Conservation (phyloP, 768 basidiomycete genomes). For the Podaxis sp. region DNA sequence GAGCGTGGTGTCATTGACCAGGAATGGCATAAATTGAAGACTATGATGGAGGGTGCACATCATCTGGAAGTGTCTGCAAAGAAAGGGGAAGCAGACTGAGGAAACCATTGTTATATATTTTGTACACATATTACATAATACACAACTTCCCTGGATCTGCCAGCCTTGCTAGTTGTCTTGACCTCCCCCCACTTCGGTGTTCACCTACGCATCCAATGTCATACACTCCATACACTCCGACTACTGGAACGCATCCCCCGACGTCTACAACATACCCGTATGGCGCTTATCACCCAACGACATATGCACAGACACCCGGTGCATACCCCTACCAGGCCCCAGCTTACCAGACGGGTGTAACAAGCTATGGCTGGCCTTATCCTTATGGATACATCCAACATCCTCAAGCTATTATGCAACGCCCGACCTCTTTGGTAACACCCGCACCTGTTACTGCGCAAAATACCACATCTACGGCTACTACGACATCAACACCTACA, state of each 20-base stretch:
- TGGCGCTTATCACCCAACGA: constrained; percentile 54
- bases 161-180: neutral
- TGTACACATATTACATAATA: constrained; percentile 11
- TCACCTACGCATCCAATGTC: constrained; percentile 16
- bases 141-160: neutral
- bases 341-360: constrained; percentile 61
- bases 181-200: neutral
- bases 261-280: constrained; percentile 61
- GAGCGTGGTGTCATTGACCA: constrained; percentile 60
- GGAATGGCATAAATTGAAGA: constrained; percentile 70
- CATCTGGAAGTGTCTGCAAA: constrained; percentile 53
- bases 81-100: constrained; percentile 42
- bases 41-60: constrained; percentile 73
- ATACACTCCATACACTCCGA: constrained; percentile 28
- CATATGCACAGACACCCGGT: constrained; percentile 47
- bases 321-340: constrained; percentile 49
- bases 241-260: constrained; percentile 41
- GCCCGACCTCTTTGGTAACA: constrained; percentile 13
- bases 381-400: constrained; percentile 60
- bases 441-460: constrained; percentile 24
- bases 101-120: neutral
- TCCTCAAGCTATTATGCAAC: constrained; percentile 16
- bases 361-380: constrained; percentile 75
- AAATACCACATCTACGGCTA: constrained; percentile 22
- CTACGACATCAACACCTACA: constrained; percentile 26